A percentile compares a stretch with the other conserved stretches of the same genome.
phyloP scores from a whole-genome alignment of 2,329 filamentous ascomycete genomes.

The Diaporthe australafricana region DNA sequence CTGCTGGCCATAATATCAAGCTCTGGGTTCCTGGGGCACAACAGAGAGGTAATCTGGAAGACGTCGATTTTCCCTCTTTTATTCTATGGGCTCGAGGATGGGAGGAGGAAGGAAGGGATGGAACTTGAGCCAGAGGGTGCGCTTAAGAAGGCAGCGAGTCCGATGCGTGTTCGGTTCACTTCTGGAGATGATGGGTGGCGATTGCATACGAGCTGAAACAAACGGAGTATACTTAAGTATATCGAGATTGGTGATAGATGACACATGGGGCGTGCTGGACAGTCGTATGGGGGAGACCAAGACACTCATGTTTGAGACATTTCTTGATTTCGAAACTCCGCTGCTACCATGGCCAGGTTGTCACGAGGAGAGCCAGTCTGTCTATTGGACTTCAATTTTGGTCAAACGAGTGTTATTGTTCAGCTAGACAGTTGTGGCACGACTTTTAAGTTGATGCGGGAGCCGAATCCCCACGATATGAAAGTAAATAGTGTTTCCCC shows the following conservation, averaged over 20 bases:
- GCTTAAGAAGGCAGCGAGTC: not conserved
- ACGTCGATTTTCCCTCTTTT: not conserved
- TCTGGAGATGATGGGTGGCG: not conserved
- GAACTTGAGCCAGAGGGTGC: not conserved
- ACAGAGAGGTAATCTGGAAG: conserved; percentile 2
- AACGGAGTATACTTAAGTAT: no score
- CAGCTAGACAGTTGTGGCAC: not conserved
- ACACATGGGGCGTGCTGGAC: no score
- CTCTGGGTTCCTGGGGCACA: conserved; percentile 14
- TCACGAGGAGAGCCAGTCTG: no score
- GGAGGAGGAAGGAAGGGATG: not conserved
- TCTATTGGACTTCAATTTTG: not conserved
- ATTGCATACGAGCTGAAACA: no score
- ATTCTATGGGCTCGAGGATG: not conserved
- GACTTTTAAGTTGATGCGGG: not conserved
- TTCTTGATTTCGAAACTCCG: no score
- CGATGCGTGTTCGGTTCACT: not conserved
- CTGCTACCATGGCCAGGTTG: no score
- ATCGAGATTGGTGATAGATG: no score
- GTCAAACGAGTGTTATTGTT: not conserved
- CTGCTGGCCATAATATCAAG: not conserved
- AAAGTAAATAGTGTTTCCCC: not conserved
- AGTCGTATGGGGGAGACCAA: no score
- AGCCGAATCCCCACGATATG: not conserved
- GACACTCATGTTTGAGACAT: no score